Evolutionary conservation across 2,329 filamentous ascomycete species (phyloP).

Genomic region (Aphanocladium album): DNA sequence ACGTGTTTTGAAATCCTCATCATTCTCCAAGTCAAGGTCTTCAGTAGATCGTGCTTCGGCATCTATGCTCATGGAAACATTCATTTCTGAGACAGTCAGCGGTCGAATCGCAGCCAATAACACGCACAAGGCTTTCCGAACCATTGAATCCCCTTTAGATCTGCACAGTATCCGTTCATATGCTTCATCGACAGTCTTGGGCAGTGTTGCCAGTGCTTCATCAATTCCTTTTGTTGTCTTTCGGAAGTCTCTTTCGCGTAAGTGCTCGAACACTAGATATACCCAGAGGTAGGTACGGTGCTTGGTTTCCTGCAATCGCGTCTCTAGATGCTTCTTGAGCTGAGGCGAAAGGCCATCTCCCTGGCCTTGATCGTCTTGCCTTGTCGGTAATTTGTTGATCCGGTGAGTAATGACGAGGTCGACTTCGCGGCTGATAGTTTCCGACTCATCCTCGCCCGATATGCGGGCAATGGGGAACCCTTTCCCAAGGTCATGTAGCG

Average conservation of each 20-base stretch:
- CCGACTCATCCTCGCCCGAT: constrained; percentile 31
- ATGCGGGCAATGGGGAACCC: constrained; percentile 28
- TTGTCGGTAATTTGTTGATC: constrained; percentile 9
- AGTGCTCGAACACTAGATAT: constrained; percentile 29
- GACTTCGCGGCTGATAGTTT: constrained; percentile 30
- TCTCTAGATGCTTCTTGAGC: constrained; percentile 17
- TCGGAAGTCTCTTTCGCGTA: constrained; percentile 21
- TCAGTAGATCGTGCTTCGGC: constrained; percentile 10
- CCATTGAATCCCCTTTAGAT: constrained; percentile 13
- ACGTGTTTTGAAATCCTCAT: constrained; percentile 16
- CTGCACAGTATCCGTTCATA: constrained; percentile 26
- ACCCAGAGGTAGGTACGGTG: constrained; percentile 36
- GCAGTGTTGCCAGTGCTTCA: constrained; percentile 20
- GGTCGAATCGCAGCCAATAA: constrained; percentile 24
- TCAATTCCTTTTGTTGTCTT: constrained; percentile 18
- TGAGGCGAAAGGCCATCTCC: constrained; percentile 13
- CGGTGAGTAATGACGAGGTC: constrained; percentile 28
- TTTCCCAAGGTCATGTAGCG: constrained; percentile 20
- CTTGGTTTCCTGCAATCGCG: constrained; percentile 15
- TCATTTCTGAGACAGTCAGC: constrained; percentile 25
- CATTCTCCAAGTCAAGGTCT: constrained; percentile 21
- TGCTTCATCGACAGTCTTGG: constrained; percentile 24
- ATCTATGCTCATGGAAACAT: constrained; percentile 21
- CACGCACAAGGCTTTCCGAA: constrained; percentile 20
- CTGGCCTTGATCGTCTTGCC: no score